phyloP scores from a whole-genome alignment of 352 stramenopile genomes.

The Phytophthora multivora region DNA sequence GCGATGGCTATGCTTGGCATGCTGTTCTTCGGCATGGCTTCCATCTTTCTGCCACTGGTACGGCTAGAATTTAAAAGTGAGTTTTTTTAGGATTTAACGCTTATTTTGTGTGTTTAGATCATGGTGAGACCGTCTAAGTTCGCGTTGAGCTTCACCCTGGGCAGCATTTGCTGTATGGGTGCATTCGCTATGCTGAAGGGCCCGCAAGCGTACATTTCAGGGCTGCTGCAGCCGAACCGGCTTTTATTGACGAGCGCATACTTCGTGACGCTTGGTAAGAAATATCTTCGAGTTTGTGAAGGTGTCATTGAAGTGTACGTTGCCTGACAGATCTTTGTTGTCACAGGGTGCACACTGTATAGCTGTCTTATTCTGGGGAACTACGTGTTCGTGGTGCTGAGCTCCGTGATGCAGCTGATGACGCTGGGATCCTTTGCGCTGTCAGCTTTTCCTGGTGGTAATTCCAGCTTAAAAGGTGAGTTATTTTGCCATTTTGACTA shows the following conservation, averaged over 20 bases:
- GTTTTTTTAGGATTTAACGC: neutral
- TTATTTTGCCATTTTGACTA: neutral
- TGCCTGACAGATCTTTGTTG: neutral
- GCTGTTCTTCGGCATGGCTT: constrained; percentile 86
- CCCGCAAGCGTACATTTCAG: constrained; percentile 54
- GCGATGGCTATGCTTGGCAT: constrained; percentile 65
- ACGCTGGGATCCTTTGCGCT: constrained; percentile 64
- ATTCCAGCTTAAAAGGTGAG: constrained; percentile 66
- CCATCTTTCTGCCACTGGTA: constrained; percentile 75
- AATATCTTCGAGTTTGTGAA: neutral
- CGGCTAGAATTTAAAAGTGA: neutral
- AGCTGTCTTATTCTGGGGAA: constrained; percentile 83
- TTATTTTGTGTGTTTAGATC: constrained; percentile 43
- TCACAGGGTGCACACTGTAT: constrained; percentile 65
- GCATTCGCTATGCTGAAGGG: constrained; percentile 83
- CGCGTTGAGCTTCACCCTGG: constrained; percentile 81
- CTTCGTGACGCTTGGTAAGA: constrained; percentile 69
- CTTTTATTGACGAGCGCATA: constrained; percentile 73
- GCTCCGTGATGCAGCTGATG: constrained; percentile 66
- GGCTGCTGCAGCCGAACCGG: constrained; percentile 65
- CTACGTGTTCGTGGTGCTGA: constrained; percentile 85
- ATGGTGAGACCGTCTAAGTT: constrained; percentile 86
- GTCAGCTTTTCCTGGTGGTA: constrained; percentile 65
- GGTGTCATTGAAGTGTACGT: neutral
- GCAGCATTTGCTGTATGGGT: constrained; percentile 76